Evolutionary conservation across 1,284 basidiomycete genomes (phyloP).

Genomic region (Cutaneotrichosporon curvatum): DNA sequence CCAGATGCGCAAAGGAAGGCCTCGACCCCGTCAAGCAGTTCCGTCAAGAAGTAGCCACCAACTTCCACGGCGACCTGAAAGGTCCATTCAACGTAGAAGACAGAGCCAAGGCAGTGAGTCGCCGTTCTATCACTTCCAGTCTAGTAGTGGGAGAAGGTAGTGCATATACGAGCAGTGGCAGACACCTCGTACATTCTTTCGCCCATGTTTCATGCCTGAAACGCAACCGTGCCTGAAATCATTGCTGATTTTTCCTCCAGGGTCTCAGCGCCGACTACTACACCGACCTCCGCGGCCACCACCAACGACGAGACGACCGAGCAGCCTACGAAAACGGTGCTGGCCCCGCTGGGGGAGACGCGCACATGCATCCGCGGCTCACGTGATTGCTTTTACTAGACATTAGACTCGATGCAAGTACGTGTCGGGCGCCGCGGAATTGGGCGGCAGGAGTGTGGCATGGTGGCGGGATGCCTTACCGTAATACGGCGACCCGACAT

Average conservation of each 20-base stretch:
- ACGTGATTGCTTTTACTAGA: constrained; percentile 8
- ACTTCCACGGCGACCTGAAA: constrained; percentile 73
- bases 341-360: constrained; percentile 27
- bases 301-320: constrained; percentile 3
- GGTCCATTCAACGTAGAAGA: constrained; percentile 77
- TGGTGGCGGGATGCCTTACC: too few relatives aligned
- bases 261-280: constrained; percentile 66
- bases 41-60: constrained; percentile 62
- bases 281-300: constrained; percentile 57
- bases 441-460: too few relatives aligned
- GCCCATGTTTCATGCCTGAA: neutral
- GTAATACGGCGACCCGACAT: too few relatives aligned
- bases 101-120: constrained; percentile 57
- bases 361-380: constrained; percentile 36
- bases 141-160: neutral
- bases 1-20: constrained; percentile 55
- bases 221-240: neutral
- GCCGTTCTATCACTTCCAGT: too few relatives aligned
- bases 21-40: constrained; percentile 66
- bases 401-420: too few relatives aligned
- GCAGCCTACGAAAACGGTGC: constrained; percentile 6
- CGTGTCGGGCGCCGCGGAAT: too few relatives aligned
- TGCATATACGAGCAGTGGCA: too few relatives aligned
- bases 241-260: constrained; percentile 11
- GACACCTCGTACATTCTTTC: constrained; percentile 2